Base-by-base conservation (phyloP, 306 rosid species). In the Fragaria nilgerrensis region DNA sequence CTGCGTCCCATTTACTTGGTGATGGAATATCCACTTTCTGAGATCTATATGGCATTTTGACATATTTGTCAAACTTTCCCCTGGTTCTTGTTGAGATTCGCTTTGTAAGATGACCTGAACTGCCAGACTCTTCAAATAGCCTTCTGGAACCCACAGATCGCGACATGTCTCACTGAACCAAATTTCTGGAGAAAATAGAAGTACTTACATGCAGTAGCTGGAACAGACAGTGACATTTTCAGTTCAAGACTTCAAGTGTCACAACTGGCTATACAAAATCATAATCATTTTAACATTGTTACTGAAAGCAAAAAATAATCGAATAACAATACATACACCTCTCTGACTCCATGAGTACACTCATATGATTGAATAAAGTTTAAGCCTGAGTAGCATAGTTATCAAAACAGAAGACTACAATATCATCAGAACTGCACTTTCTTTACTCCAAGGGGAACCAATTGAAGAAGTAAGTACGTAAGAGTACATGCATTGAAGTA, bases 91-190 rank as follows among this genome's bases (percentile, higher is more conserved):
- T 63, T 43, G 65, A 12, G 4, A 3, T n/a, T 72, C 25, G 19
- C 49, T 36, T 72, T 52, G 20, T 13, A 19, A 34, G 48, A 36
- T 23, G 76, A 53, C 65, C 65, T 72, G 77, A 73, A 39, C 53
- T 55, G 52, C 39, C 39, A 15, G 66, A 22, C 37, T 39, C 52
- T 73, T 73, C 16, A 11, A 43, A 22, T 55, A 39, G 52, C 77
- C 39, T 55, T 73, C 67, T 56, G 49, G 52, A 73, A 15, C 10
- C 37, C 37, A 55, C 49, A 37, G 67, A 73, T 39, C 2, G 39
- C 52, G 52, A 73, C 77, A 37, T 73, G n/a, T 55, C 16, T 37
- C 67, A 37, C 67, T 5, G 39, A 73, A 25, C 52, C 22, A 56
- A 73, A 55, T n/a, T 11, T 73, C 39, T 56, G 77, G 68, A 73